Evolutionary conservation across 306 rosid species (phyloP).

Genomic region (Rosa multiflora): DNA sequence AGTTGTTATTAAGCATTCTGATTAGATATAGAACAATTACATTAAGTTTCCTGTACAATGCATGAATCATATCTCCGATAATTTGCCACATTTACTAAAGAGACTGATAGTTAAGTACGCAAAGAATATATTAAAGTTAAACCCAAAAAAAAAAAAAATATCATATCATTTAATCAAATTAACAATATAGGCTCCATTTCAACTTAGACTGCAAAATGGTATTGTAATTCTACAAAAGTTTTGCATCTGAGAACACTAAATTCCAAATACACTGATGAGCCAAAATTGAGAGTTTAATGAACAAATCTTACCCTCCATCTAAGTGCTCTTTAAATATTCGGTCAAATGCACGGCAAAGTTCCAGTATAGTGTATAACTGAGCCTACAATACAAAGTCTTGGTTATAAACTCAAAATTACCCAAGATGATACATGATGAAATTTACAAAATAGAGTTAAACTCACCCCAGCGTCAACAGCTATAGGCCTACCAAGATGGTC

Average conservation of each 20-base stretch:
- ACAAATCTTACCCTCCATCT: slow-evolving; percentile 83
- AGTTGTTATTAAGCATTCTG: not conserved
- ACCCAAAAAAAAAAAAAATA: not conserved
- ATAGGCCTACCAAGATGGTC: slow-evolving; percentile 87
- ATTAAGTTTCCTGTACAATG: not conserved
- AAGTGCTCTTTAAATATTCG: slow-evolving; percentile 95
- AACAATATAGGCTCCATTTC: not conserved
- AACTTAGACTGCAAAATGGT: not conserved
- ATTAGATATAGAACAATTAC: not conserved
- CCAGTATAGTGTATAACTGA: slow-evolving; percentile 86
- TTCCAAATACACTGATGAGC: not conserved
- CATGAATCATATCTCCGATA: not conserved
- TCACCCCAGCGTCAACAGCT: slow-evolving; percentile 90
- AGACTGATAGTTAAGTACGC: not conserved
- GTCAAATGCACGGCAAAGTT: slow-evolving; percentile 94
- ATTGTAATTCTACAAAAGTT: slow-evolving; percentile 6
- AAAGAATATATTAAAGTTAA: not conserved
- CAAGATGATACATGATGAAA: slow-evolving; percentile 8
- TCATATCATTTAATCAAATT: not conserved
- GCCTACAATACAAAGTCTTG: slow-evolving; percentile 51
- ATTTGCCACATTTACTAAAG: not conserved
- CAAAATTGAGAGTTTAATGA: slow-evolving; percentile 10
- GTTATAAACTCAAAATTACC: slow-evolving; percentile 16
- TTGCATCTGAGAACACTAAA: slow-evolving; percentile 15
- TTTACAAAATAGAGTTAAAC: slow-evolving; percentile 24